Percentiles rank a stretch among this genome's conserved stretches.
phyloP scores from a whole-genome alignment of 768 basidiomycete genomes.

The Scleroderma citrinum region DNA sequence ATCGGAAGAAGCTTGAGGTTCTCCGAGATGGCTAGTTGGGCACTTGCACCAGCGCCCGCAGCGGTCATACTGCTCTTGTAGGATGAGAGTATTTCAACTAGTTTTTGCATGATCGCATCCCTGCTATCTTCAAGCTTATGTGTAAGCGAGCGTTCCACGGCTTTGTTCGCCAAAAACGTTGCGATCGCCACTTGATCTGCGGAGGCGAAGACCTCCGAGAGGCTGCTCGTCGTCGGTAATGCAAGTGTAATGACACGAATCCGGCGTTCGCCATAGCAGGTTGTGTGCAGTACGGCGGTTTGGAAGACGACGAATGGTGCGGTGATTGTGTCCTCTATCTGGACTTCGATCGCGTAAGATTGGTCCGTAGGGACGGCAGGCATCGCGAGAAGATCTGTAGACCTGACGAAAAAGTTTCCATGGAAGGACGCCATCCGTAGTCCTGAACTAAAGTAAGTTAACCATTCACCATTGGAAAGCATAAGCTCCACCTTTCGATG shows the following conservation, averaged over 20 bases:
- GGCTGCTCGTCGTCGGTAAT: conserved; percentile 79
- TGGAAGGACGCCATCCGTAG: conserved; percentile 97
- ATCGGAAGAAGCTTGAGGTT: conserved; percentile 95
- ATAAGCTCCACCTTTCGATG: conserved; percentile 67
- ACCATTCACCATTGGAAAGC: neutral
- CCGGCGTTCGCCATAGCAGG: conserved; percentile 87
- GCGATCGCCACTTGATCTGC: conserved; percentile 85
- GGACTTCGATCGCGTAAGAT: conserved; percentile 91
- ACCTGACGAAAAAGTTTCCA: conserved; percentile 97
- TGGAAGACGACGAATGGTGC: conserved; percentile 91
- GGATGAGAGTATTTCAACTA: conserved; percentile 77
- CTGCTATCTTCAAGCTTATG: conserved; percentile 87
- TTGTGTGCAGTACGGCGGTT: conserved; percentile 91
- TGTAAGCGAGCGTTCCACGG: conserved; percentile 81
- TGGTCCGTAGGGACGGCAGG: conserved; percentile 96
- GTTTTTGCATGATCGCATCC: conserved; percentile 75
- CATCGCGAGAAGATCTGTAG: conserved; percentile 93
- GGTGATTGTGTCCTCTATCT: conserved; percentile 91
- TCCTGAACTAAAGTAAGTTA: conserved; percentile 36
- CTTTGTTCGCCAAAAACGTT: conserved; percentile 85
- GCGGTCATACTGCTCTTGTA: conserved; percentile 98
- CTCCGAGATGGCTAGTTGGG: conserved; percentile 86
- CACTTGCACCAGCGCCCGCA: conserved; percentile 88
- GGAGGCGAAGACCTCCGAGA: conserved; percentile 86
- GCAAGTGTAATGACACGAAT: conserved; percentile 89